These are phyloP conservation scores for Zygoascus meyerae DNA, from an alignment of 1,139 yeast species.

Conservation along the genomic window DNA sequence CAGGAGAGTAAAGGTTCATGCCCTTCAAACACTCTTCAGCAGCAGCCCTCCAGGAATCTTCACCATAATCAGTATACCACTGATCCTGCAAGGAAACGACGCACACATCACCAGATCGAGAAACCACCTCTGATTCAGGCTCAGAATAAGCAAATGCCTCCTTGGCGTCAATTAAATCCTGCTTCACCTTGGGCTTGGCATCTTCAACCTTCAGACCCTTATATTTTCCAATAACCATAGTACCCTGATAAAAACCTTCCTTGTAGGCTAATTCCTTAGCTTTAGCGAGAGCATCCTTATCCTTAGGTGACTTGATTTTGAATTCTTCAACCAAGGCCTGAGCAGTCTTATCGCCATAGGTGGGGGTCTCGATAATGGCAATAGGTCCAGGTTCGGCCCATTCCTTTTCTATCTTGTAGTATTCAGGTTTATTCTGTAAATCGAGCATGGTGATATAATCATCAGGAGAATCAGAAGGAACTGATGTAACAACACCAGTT, in stretches of 20 bases:
- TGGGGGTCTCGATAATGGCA: conserved; percentile 71
- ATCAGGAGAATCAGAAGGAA: conserved; percentile 97
- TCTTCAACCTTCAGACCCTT: conserved; percentile 84
- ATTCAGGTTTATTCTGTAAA: conserved; percentile 83
- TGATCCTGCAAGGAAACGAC: conserved; percentile 96
- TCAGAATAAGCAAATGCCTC: conserved; percentile 88
- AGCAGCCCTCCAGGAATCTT: conserved; percentile 79
- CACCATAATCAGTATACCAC: conserved; percentile 98
- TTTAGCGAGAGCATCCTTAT: conserved; percentile 72
- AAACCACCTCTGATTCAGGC: conserved; percentile 84
- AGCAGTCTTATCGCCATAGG: conserved; percentile 88
- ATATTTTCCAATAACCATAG: conserved; percentile 72
- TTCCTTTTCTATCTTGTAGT: conserved; percentile 73
- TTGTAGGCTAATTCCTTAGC: conserved; percentile 96
- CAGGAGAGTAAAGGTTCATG: conserved; percentile 78
- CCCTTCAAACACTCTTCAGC: conserved; percentile 73
- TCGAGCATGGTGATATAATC: conserved; percentile 85
- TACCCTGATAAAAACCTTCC: conserved; percentile 94
- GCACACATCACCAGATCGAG: conserved; percentile 97
- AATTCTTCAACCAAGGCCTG: conserved; percentile 75
- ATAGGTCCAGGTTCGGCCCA: conserved; percentile 79
- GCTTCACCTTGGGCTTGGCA: conserved; percentile 84
- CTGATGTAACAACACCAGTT: conserved; percentile 98
- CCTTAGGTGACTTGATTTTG: conserved; percentile 94
- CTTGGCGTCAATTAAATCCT: conserved; percentile 69